Base-by-base conservation (phyloP, 164 flowering plant genomes). In the Nymphaea colorata region DNA sequence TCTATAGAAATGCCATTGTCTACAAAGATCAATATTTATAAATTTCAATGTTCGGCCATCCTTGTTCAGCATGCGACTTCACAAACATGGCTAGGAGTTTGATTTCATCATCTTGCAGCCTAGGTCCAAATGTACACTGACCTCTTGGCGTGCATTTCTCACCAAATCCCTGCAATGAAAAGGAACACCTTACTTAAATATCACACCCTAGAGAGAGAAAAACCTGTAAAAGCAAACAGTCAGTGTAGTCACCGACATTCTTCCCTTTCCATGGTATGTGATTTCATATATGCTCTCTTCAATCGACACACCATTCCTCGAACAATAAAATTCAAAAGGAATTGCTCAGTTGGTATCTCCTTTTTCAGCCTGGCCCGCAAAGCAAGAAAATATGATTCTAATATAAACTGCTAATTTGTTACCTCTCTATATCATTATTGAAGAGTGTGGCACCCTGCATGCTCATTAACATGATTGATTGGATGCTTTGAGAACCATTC, bases 91-190 rank as follows among this genome's bases (percentile, higher is more conserved):
- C 94, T 72, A 91, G 64, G 44, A 87, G 73, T 81, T 76, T 93
- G 59, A 90, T 90, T 53, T 89, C 94, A 53, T 86, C 97, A 61
- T 87, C 98, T 69, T 78, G 79, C 69, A 93, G 71, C 59, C 96
- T 89, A 0, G 88, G 78, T 8, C 96, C 96, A 70, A 93, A 90
- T 47, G 96, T 89, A 79, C 96, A 90, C 68, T 86, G 97, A 0
- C 96, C 96, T 77, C 89, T 83, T 42, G 94, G 96, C 0, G 81
- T 85, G 80, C 98, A 93, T 6, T 82, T 83, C 79, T 85, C 87
- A 43, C 98, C 98, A 78, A 93, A 93, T 0, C 98, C 93, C 96
- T 91, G 76, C 64, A 59, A 14, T 18, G 15, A 5, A 25, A 25
- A 25, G 36, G 36, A 25, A 25, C 36, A 25, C 36, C 36, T 25